Evolutionary conservation across 768 basidiomycete genomes (phyloP), one percentile per base, ranked within the genome.

Genomic region (Rhodotorula babjevae): DNA sequence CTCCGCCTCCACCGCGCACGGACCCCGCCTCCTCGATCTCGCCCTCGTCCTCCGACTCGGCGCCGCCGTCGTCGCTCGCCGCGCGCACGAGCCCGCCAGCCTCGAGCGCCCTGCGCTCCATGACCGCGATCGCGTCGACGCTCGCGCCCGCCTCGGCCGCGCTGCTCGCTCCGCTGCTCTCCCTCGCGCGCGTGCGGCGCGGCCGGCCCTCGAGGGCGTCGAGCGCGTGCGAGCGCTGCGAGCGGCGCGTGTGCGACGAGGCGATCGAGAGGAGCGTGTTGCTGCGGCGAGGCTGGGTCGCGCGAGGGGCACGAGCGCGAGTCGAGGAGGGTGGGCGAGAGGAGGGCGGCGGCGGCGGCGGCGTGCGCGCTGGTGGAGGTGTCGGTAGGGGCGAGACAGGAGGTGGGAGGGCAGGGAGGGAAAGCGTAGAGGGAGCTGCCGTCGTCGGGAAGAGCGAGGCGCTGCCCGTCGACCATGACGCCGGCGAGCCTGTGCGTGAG

Each of bases 171-270:
- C 29, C 55, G 15, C 55, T 29, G 27, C 14, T 12, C 15, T 55
- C 53, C 14, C 53, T n/a, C 53, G 27, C 3, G 5, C 53, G n/a
- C 36, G 44, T 18, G 44, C 44, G 44, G 29, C 53, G 53, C 53
- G 33, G 25, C 19, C 63, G 42, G 2, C 71, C 71, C 50, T 72
- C 71, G 66, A 72, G 71, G 29, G 66, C 66, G 16, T 67, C 66
- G 27, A 72, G 62, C 18, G 71, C 66, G 9, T 58, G 12, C 8
- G 29, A 15, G 21, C 63, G 49, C 42, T 64, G 50, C 14, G 33
- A 4, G 19, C 10, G 29, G 5, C 66, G 55, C 9, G 67, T 68
- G 21, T 29, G 47, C 2, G 31, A 11, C 0, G 66, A 68, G 0
- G 71, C 71, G 52, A 58, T 47, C 15, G 66, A 67, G 33, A 29